Conservation (phyloP, 2,329 filamentous ascomycete genomes). For the Truncatella angustata region DNA sequence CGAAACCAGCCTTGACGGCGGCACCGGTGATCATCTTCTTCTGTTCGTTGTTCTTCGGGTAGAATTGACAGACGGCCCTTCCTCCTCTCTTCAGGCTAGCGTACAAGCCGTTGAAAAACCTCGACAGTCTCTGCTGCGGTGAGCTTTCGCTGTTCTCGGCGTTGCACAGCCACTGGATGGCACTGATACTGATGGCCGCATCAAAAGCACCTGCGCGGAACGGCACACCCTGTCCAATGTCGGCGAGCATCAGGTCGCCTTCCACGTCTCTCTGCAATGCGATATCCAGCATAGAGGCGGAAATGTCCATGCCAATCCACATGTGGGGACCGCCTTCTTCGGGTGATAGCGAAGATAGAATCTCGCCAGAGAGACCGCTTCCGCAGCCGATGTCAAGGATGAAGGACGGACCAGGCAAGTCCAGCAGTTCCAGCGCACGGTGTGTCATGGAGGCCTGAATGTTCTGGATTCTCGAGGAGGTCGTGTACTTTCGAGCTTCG, state of each 20-base stretch:
- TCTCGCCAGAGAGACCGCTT: constrained; percentile 90
- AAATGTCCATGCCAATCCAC: constrained; percentile 98
- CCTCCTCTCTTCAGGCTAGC: constrained; percentile 79
- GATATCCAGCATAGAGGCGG: constrained; percentile 92
- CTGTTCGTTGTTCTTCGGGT: constrained; percentile 92
- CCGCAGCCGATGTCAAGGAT: constrained; percentile 98
- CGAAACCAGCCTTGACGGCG: constrained; percentile 91
- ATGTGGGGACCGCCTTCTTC: constrained; percentile 81
- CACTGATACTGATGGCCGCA: constrained; percentile 89
- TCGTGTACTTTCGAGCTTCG: constrained; percentile 97
- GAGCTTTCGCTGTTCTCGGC: constrained; percentile 85
- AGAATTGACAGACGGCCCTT: constrained; percentile 93
- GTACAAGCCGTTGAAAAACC: constrained; percentile 94
- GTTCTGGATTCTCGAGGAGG: constrained; percentile 88
- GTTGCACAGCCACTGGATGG: constrained; percentile 98
- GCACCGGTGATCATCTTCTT: constrained; percentile 88
- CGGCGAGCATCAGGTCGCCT: constrained; percentile 88
- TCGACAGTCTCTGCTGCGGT: constrained; percentile 70
- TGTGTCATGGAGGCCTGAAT: constrained; percentile 95
- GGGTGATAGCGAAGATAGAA: constrained; percentile 69
- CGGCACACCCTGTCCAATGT: constrained; percentile 93
- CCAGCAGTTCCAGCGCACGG: constrained; percentile 86
- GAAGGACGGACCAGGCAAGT: constrained; percentile 74
- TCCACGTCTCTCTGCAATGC: constrained; percentile 89
- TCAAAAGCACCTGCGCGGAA: constrained; percentile 93